These are phyloP conservation scores for Sisymbrium altissimum DNA, from an alignment of 345 rosid genomes.

Conservation along the genomic window DNA sequence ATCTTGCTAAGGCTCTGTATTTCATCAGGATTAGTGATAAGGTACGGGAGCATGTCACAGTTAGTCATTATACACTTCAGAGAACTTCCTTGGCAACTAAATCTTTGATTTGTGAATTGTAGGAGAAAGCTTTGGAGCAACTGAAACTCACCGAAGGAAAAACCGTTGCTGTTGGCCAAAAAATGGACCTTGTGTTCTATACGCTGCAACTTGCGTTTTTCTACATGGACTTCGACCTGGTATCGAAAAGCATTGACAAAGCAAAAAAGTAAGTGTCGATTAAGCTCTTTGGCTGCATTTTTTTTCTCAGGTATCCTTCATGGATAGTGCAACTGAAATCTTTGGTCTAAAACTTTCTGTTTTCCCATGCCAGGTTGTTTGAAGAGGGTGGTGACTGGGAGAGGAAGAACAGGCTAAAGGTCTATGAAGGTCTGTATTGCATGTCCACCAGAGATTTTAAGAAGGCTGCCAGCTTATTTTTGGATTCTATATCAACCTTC, in stretches of 20 bases:
- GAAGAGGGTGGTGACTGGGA: slow-evolving; percentile 99
- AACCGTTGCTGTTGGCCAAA: slow-evolving; percentile 98
- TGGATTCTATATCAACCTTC: slow-evolving; percentile 98
- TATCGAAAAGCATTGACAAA: slow-evolving; percentile 93
- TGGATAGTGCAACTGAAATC: not conserved
- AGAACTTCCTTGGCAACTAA: slow-evolving; percentile 7
- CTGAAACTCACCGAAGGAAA: slow-evolving; percentile 90
- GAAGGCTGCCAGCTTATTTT: slow-evolving; percentile 84
- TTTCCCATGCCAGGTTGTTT: slow-evolving; percentile 61
- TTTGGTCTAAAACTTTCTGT: not conserved
- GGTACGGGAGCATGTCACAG: slow-evolving; percentile 40
- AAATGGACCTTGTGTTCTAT: slow-evolving; percentile 92
- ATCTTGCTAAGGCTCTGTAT: slow-evolving; percentile 89
- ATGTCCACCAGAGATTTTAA: slow-evolving; percentile 87
- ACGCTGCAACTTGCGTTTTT: slow-evolving; percentile 84
- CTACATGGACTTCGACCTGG: slow-evolving; percentile 94
- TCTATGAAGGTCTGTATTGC: slow-evolving; percentile 91
- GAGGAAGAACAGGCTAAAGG: slow-evolving; percentile 95
- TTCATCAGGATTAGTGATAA: slow-evolving; percentile 83
- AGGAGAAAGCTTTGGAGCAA: slow-evolving; percentile 97
- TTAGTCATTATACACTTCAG: not conserved
- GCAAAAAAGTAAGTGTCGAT: slow-evolving; percentile 68
- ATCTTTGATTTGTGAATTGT: not conserved
- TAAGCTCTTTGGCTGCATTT: not conserved
- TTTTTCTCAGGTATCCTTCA: not conserved